phyloP scores from a whole-genome alignment of 2,329 filamentous ascomycete genomes.

The Xylariomycetidae sp. region DNA sequence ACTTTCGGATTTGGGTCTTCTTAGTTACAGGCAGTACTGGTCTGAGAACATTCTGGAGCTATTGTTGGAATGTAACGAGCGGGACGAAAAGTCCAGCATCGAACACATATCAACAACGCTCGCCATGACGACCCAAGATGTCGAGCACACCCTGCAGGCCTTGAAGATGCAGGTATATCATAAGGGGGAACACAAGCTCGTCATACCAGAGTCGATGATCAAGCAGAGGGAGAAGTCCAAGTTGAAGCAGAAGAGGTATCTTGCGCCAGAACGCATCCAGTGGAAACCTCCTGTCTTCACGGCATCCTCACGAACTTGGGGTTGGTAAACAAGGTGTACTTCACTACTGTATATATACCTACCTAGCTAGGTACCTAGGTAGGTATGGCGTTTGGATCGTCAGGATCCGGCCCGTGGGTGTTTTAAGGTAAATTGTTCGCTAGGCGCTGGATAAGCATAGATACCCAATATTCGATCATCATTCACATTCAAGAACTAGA shows the following conservation, averaged over 20 bases:
- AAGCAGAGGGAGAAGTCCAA: conserved; percentile 76
- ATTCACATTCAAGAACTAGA: too few species aligned
- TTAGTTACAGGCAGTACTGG: conserved; percentile 97
- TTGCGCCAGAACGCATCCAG: conserved; percentile 74
- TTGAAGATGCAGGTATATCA: conserved; percentile 94
- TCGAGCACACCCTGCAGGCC: conserved; percentile 89
- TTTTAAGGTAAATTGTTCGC: too few species aligned
- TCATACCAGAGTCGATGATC: conserved; percentile 80
- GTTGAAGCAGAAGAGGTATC: conserved; percentile 68
- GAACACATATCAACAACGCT: conserved; percentile 75
- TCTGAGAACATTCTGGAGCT: conserved; percentile 89
- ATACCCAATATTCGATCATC: conserved; percentile 11
- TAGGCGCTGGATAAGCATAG: conserved; percentile 8
- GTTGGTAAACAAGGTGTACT: conserved; percentile 59
- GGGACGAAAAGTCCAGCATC: conserved; percentile 71
- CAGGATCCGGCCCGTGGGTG: too few species aligned
- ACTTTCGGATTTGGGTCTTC: conserved; percentile 83
- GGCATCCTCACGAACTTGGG: conserved; percentile 87
- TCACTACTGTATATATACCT: too few species aligned
- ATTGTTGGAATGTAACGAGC: conserved; percentile 67
- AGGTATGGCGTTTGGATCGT: too few species aligned
- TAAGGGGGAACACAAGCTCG: conserved; percentile 94
- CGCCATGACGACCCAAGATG: conserved; percentile 96
- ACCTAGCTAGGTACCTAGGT: too few species aligned
- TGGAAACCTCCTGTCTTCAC: conserved; percentile 98